Conservation (phyloP, 2,329 filamentous ascomycete species). For the Talaromyces sp. region DNA sequence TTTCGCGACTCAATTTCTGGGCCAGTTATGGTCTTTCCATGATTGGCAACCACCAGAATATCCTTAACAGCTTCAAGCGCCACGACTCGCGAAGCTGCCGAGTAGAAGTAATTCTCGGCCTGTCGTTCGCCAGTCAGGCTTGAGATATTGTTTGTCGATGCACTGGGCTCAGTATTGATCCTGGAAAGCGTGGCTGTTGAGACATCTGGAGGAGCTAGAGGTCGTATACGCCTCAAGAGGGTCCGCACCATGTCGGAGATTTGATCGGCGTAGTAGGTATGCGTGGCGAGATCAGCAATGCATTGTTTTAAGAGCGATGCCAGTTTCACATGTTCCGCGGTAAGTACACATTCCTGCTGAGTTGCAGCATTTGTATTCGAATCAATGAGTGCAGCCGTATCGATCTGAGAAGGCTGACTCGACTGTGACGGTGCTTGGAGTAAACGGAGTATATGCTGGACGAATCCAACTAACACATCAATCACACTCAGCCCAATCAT, state of each 20-base stretch:
- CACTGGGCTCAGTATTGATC: conserved; percentile 47
- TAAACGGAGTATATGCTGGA: conserved; percentile 76
- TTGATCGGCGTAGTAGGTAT: conserved; percentile 96
- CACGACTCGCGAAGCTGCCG: conserved; percentile 56
- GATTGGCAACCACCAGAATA: conserved; percentile 78
- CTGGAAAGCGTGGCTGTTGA: conserved; percentile 43
- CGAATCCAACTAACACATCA: conserved; percentile 81
- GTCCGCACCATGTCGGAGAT: conserved; percentile 89
- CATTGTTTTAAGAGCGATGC: conserved; percentile 70
- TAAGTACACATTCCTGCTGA: conserved; percentile 22
- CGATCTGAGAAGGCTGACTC: background rate
- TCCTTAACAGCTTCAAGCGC: conserved; percentile 77
- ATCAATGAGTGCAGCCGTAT: conserved; percentile 21
- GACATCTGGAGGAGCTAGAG: conserved; percentile 48
- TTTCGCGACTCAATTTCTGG: conserved; percentile 66
- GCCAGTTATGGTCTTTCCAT: conserved; percentile 53
- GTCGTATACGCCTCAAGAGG: conserved; percentile 73
- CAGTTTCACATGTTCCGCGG: conserved; percentile 50
- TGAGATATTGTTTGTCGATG: conserved; percentile 39
- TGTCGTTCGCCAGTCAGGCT: conserved; percentile 52
- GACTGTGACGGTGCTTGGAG: conserved; percentile 57
- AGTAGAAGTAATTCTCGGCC: conserved; percentile 60
- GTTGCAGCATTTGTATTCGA: conserved; percentile 16
- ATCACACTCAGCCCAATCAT: conserved; percentile 94
- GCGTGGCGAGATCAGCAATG: conserved; percentile 86